phyloP scores from a whole-genome alignment of 176 grass and related monocot species.

The Cenchrus purpureus region DNA sequence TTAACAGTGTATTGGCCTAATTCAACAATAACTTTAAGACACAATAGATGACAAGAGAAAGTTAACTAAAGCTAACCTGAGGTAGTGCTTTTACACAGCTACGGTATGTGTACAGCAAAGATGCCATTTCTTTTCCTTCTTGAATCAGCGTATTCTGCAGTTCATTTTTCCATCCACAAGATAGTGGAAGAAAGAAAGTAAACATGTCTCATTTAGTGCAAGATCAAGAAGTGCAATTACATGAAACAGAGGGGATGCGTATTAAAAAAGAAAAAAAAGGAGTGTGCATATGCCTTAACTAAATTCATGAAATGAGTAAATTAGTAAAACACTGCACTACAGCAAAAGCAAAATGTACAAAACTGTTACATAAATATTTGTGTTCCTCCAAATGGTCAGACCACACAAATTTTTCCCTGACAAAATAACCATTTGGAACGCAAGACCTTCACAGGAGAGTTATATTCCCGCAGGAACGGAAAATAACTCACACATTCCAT shows the following conservation, averaged over 20 bases:
- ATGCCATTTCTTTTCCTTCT: constrained; percentile 98
- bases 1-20: constrained; percentile 16
- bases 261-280: neutral
- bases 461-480: neutral
- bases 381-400: constrained; percentile 19
- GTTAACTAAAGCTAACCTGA: constrained; percentile 71
- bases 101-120: constrained; percentile 96
- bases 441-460: neutral
- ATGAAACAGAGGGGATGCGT: constrained; percentile 17
- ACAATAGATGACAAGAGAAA: constrained; percentile 37
- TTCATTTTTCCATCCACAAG: constrained; percentile 45
- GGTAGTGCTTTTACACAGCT: constrained; percentile 99
- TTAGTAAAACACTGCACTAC: neutral
- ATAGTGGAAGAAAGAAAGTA: constrained; percentile 14
- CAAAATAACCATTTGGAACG: neutral
- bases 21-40: neutral
- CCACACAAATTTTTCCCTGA: neutral
- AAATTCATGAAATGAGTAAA: constrained; percentile 22
- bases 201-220: constrained; percentile 22
- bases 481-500: neutral
- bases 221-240: constrained; percentile 24
- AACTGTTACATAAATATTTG: neutral
- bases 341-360: constrained; percentile 22
- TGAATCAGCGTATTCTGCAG: constrained; percentile 85
- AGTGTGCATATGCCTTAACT: neutral